These are phyloP conservation scores for Agastache rugosa DNA, from an alignment of 257 asterid genomes.

Conservation along the genomic window DNA sequence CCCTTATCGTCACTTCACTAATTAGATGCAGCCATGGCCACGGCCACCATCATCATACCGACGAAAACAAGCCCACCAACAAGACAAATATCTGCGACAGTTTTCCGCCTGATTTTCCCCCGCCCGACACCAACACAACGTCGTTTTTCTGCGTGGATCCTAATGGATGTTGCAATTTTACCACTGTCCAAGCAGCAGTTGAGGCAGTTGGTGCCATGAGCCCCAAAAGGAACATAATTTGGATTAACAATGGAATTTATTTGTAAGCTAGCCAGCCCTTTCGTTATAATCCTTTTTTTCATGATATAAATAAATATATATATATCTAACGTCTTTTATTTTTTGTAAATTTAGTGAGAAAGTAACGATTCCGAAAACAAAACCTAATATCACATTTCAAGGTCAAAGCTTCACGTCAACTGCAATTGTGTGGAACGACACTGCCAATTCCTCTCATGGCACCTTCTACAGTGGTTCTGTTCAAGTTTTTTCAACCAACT, in stretches of 20 bases:
- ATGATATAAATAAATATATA: not conserved
- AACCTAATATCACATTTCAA: constrained; percentile 86
- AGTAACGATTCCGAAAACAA: constrained; percentile 67
- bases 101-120: constrained; percentile 71
- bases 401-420: constrained; percentile 94
- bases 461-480: constrained; percentile 89
- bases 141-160: constrained; percentile 72
- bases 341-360: constrained; percentile 62
- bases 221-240: constrained; percentile 61
- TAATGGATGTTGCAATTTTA: constrained; percentile 95
- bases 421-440: constrained; percentile 89
- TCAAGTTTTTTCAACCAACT: constrained; percentile 82
- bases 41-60: constrained; percentile 29
- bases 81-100: constrained; percentile 59
- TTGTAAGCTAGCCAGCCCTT: constrained; percentile 56
- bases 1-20: constrained; percentile 4
- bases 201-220: constrained; percentile 69
- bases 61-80: constrained; percentile 28
- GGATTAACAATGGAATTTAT: constrained; percentile 86
- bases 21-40: constrained; percentile 25
- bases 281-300: too few species aligned
- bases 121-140: constrained; percentile 64
- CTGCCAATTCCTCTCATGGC: constrained; percentile 81
- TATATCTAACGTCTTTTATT: too few species aligned
- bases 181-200: constrained; percentile 85